Conservation (phyloP, 2,329 filamentous ascomycete genomes). For the Fusarium bulbicola region DNA sequence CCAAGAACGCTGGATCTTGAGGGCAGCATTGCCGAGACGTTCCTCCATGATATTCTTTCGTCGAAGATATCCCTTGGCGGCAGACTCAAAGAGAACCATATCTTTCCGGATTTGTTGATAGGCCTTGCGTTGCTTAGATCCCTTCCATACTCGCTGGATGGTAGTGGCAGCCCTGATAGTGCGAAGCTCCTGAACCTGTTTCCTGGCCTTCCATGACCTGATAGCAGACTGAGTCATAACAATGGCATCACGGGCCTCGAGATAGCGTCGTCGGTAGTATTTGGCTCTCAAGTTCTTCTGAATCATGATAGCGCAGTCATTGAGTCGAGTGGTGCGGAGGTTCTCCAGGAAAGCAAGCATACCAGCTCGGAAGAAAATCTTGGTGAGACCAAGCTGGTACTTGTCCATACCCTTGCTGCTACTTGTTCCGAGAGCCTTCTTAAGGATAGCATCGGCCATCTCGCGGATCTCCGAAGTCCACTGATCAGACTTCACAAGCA, state of each 20-base stretch:
- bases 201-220: conserved; percentile 81
- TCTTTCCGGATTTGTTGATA: conserved; percentile 84
- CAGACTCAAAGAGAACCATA: conserved; percentile 86
- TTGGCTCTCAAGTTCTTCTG: conserved; percentile 98
- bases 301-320: conserved; percentile 95
- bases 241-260: conserved; percentile 85
- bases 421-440: conserved; percentile 83
- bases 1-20: conserved; percentile 91
- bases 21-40: conserved; percentile 88
- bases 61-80: conserved; percentile 90
- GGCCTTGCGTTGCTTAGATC: conserved; percentile 85
- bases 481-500: conserved; percentile 87
- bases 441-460: conserved; percentile 93
- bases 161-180: conserved; percentile 88
- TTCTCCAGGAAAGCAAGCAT: conserved; percentile 99
- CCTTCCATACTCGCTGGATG: conserved; percentile 95
- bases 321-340: conserved; percentile 86
- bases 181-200: conserved; percentile 80
- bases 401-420: conserved; percentile 83
- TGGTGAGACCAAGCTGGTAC: conserved; percentile 96
- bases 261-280: conserved; percentile 91
- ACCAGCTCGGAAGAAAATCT: conserved; percentile 99
- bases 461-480: conserved; percentile 95
- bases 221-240: conserved; percentile 80
- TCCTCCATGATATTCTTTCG: conserved; percentile 94